phyloP scores from a whole-genome alignment of 257 asterid species.

The Jaltomata sinuosa region DNA sequence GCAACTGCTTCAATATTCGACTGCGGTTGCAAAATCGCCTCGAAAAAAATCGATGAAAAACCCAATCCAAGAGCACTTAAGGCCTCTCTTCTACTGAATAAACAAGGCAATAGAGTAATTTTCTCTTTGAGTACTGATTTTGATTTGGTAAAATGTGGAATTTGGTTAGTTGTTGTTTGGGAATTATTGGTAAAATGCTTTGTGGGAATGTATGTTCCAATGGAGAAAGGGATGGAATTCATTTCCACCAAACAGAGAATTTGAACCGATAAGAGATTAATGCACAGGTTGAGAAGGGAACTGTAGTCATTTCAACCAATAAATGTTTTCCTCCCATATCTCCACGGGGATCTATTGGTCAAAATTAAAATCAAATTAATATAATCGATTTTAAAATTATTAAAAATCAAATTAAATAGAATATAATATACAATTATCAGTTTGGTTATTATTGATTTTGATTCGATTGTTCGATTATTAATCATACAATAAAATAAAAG shows the following conservation, averaged over 20 bases:
- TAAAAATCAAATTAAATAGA: no score
- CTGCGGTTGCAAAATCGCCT: neutral
- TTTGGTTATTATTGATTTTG: no score
- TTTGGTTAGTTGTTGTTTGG: neutral
- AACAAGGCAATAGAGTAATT: neutral
- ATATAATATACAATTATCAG: no score
- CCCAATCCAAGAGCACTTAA: constrained; percentile 12
- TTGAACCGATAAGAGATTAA: neutral
- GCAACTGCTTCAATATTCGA: neutral
- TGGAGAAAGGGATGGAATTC: constrained; percentile 14
- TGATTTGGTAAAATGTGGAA: neutral
- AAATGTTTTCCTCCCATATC: no score
- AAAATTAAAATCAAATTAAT: no score
- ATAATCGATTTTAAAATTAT: no score
- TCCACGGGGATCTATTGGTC: no score
- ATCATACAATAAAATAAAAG: no score
- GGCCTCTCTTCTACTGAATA: constrained; percentile 23
- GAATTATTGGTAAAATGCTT: neutral
- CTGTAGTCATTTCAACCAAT: no score
- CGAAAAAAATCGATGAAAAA: neutral
- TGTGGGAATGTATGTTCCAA: neutral
- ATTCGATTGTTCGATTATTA: no score
- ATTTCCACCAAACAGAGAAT: neutral
- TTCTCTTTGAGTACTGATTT: neutral
- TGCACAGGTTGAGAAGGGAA: neutral